These are phyloP conservation scores for Fusarium lateritium DNA, from an alignment of 2,329 filamentous ascomycete species.

Conservation along the genomic window DNA sequence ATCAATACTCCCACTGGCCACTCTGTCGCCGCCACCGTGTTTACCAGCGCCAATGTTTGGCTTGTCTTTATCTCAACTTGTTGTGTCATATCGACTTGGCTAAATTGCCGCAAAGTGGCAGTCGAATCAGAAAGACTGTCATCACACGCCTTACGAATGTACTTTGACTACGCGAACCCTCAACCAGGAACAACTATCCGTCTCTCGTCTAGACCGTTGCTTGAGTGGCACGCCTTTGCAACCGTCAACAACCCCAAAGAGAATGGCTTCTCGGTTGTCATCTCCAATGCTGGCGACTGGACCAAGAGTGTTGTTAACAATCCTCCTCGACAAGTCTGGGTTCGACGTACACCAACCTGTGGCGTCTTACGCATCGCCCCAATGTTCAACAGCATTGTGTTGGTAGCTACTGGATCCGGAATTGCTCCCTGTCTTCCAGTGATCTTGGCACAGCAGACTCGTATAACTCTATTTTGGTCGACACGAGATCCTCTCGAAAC, in stretches of 20 bases:
- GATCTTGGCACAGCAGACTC: conserved; percentile 62
- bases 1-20: conserved; percentile 65
- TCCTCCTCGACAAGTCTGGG: conserved; percentile 72
- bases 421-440: conserved; percentile 71
- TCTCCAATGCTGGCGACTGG: conserved; percentile 79
- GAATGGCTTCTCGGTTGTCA: conserved; percentile 72
- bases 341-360: conserved; percentile 72
- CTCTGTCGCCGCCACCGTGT: conserved; percentile 10
- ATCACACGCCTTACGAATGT: conserved; percentile 76
- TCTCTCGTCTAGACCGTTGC: conserved; percentile 71
- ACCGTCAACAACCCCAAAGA: conserved; percentile 70
- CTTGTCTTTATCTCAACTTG: conserved; percentile 72
- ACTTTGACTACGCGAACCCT: conserved; percentile 72
- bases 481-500: conserved; percentile 69
- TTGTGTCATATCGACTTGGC: conserved; percentile 77
- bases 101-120: conserved; percentile 73
- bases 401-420: conserved; percentile 78
- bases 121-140: conserved; percentile 76
- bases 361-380: conserved; percentile 75
- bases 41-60: conserved; percentile 69
- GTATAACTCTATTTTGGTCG: conserved; percentile 74
- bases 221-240: conserved; percentile 80
- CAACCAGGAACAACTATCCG: conserved; percentile 61
- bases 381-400: conserved; percentile 72
- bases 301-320: conserved; percentile 69